Evolutionary conservation across 2,329 filamentous ascomycete genomes (phyloP).

Genomic region (Parastagonospora nodorum): DNA sequence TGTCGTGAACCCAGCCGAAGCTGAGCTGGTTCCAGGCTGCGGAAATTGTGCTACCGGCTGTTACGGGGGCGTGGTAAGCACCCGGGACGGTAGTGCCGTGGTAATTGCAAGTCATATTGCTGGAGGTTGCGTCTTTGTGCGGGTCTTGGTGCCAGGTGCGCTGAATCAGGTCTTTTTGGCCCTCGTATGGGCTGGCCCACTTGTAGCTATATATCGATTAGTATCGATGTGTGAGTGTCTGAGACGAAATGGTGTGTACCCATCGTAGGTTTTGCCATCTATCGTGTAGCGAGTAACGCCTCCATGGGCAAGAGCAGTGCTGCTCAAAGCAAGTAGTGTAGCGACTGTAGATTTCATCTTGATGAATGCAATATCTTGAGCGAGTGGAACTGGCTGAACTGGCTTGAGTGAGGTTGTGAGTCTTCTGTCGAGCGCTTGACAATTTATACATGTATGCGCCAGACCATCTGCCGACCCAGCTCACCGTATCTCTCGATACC

Average conservation of each 20-base stretch:
- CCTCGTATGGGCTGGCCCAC: neutral
- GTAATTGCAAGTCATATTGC: neutral
- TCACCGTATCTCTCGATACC: too few species aligned
- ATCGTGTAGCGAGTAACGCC: neutral
- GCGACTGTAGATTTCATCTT: neutral
- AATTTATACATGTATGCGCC: too few species aligned
- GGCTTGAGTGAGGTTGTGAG: neutral
- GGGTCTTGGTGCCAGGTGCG: constrained; percentile 1
- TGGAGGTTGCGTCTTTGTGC: neutral
- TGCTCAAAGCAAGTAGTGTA: neutral
- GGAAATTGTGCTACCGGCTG: neutral
- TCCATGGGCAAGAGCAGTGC: neutral
- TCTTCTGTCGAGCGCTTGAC: too few species aligned
- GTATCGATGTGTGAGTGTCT: neutral
- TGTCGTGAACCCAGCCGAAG: neutral
- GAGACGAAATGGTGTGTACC: neutral
- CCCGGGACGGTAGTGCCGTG: neutral
- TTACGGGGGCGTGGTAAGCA: neutral
- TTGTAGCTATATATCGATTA: neutral
- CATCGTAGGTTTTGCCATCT: neutral
- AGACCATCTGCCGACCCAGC: too few species aligned
- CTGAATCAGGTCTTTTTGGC: neutral
- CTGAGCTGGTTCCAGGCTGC: neutral
- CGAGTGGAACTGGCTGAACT: neutral
- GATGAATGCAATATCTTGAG: neutral